Base-by-base conservation (phyloP, 2,329 filamentous ascomycete species). In the Pseudodiploospora longispora region DNA sequence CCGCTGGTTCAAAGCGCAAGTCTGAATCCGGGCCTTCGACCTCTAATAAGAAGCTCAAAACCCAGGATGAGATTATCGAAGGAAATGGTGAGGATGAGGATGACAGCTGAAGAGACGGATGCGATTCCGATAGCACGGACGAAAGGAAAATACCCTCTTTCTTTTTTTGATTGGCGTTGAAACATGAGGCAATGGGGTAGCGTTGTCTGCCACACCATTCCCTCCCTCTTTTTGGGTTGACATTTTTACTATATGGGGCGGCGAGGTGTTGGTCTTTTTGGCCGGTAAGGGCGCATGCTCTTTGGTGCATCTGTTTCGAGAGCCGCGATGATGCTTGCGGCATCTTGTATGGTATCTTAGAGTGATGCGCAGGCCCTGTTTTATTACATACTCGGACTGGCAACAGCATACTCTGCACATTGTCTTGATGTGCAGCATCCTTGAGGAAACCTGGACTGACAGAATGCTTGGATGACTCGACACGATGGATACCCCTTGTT, bases 1-100 rank as follows among this genome's bases (percentile, higher is more conserved):
- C 55, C 41, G 55, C 69, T 7, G 74, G 74, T 44, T 71, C 69
- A 31, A 83, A 83, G 65, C 72, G 80, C 55, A 83, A 82, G 62
- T 78, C 78, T 6, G 75, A 78, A 47, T 65, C 67, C 30, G 66
- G 66, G 43, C 66, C 65, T 10, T 61, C 59, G 19, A 66, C 66
- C 30, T 66, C 75, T 30, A 74, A 70, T 55, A 83, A 83, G 62
- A 79, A 74, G 64, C 68, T 74, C 50, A 74, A 71, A 53, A 69
- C 80, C 38, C 77, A 81, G 43, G 52, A 52, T 41, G 58, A 60
- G 44, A 62, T 56, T 45, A 57, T 58, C 40, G 58, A 61, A 38
- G 59, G 61, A 29, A 66, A 69, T 9, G 68, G 68, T n/a, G 68
- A 70, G 34, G 68, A 71, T 31, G 68, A 67, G 45, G 63, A 68